A percentile compares a stretch with the other conserved stretches of the same genome.
These are phyloP conservation scores for Tylopilus sp. DNA, from an alignment of 1,284 basidiomycete genomes.

Conservation along the genomic window DNA sequence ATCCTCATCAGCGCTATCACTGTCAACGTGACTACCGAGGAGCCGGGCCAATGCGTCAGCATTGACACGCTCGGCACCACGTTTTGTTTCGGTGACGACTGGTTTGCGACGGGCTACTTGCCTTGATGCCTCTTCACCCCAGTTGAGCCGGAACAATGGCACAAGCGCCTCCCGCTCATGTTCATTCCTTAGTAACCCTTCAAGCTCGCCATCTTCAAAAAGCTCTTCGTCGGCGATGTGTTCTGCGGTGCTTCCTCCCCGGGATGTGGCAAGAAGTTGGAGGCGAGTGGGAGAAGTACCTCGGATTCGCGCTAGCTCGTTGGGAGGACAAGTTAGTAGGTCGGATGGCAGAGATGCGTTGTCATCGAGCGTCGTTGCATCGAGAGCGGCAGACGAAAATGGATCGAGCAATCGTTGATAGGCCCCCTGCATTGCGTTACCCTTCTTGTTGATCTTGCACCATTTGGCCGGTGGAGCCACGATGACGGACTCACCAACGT, in stretches of 20 bases:
- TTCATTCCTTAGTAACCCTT: constrained; percentile 37
- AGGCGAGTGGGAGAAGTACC: constrained; percentile 51
- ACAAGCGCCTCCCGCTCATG: constrained; percentile 35
- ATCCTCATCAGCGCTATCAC: constrained; percentile 4
- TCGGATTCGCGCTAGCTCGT: constrained; percentile 16
- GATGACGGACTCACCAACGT: background rate
- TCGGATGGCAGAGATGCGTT: constrained; percentile 38
- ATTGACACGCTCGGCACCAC: constrained; percentile 32
- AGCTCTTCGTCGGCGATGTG: constrained; percentile 43
- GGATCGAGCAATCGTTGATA: constrained; percentile 57
- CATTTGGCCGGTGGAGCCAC: constrained; percentile 33
- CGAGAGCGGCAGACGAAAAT: constrained; percentile 24
- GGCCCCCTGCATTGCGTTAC: constrained; percentile 42
- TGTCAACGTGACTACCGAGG: constrained; percentile 20
- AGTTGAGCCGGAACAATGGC: constrained; percentile 35
- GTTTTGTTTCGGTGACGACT: constrained; percentile 21
- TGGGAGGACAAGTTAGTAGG: constrained; percentile 48
- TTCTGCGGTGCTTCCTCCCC: constrained; percentile 42
- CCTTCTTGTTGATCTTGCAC: constrained; percentile 38
- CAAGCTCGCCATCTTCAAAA: constrained; percentile 43
- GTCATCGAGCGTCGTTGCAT: constrained; percentile 7
- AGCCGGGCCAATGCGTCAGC: constrained; percentile 38
- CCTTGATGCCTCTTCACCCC: constrained; percentile 24
- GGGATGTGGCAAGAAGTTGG: constrained; percentile 50
- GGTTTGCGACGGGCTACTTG: background rate